Base-by-base conservation (phyloP, 2,329 filamentous ascomycete genomes). In the Phialophora chinensis region DNA sequence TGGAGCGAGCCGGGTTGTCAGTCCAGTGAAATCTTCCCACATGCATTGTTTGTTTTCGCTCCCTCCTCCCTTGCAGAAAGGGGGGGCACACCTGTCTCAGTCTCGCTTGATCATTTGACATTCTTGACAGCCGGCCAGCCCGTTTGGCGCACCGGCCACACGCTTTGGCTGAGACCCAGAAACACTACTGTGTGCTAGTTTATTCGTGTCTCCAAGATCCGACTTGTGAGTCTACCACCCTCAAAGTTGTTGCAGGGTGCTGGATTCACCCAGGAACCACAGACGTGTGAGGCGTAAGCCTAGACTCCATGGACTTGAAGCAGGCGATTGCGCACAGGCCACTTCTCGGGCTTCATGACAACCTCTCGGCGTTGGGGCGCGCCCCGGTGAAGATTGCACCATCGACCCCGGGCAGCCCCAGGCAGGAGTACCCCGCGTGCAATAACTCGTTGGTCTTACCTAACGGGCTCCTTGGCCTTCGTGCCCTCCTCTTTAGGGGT, bases 341-440 rank as follows among this genome's bases (percentile, higher is more conserved):
- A 52, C 49, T 25, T 52, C 14, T 52, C 49, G 25, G 49, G 20
- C 49, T 52, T 52, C 49, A 52, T 44, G 38, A 44, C 38, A n/a
- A n/a, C 38, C 38, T 44, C 38, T 44, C 38, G 38, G 38, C 38
- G 17, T 44, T 44, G 38, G 17, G 14, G 14, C 1, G 38, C 35
- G 35, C 17, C 38, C 14, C 27, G 14, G 0, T 29, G 49, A 52
- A 25, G 25, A 25, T 27, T 52, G 23, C 49, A 52, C 49, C 25
- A 27, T 52, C 10, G 23, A 23, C 20, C 7, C n/a, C 20, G 11
- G 47, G 47, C 44, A 35, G 33, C 14, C 4, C 4, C 35, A 42
- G 35, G 35, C 5, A 7, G 35, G 17, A 17, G 20, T 50, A 25
- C 49, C 49, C 49, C 23, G 49, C 49, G 25, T 27, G 20, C 4